Evolutionary conservation across 129 eudicot species (phyloP), one percentile per base, ranked within the genome.

Genomic region (Lactuca sativa): DNA sequence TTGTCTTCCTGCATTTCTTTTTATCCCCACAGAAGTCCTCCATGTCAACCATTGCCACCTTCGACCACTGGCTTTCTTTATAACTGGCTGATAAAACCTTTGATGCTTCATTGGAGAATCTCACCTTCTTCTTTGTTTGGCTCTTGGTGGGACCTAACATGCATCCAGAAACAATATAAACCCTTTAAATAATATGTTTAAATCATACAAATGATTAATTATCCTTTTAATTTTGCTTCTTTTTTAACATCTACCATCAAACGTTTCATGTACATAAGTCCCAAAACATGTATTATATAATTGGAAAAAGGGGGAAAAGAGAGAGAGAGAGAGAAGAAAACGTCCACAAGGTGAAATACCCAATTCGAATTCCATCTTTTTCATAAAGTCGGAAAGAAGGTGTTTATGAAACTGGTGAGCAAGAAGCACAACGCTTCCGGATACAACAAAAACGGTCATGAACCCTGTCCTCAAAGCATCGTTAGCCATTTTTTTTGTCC

Each of bases 361-460:
- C 55, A 88, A 64, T 78, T 91, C 90, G 32, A 69, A 77, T 82
- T 88, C 97, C 59, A 91, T 83, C 76, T 86, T 78, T 74, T 70
- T 77, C 87, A 88, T 88, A 80, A 88, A 91, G 71, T 88, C 79
- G 10, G 96, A 88, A 43, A 86, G 96, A 67, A 91, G 92, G 76
- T 86, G 95, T 62, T 84, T 91, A 71, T 91, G 97, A 70, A 80
- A 52, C 69, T 91, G 96, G 62, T 81, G 89, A 74, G 96, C 84
- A 48, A 91, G 85, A 64, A 91, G 65, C 34, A 76, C 93, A 1
- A 91, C 86, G 77, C 97, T 88, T 60, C 97, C 97, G 0, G 97
- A 91, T 63, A 91, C 93, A 7, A 90, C 96, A 40, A 91, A 85
- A 70, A 88, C 97, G 13, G 93, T 88, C 92, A 88, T 78, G 65